These are phyloP conservation scores for Magnusiomyces fungicola DNA, from an alignment of 1,139 yeast species.

Conservation along the genomic window DNA sequence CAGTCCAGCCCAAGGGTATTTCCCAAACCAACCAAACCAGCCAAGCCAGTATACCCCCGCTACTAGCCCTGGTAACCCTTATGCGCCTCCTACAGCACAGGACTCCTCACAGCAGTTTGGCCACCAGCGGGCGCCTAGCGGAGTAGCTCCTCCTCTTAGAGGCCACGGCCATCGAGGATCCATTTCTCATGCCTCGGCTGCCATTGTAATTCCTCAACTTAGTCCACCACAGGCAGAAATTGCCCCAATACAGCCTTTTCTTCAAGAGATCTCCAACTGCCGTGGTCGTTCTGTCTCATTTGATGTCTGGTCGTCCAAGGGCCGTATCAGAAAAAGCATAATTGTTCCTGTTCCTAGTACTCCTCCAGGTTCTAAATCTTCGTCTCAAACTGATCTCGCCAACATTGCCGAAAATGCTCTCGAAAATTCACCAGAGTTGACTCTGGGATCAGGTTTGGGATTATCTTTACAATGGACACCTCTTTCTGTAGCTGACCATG, in stretches of 20 bases:
- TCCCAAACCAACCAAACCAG: too few species aligned
- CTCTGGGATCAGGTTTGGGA: conserved; percentile 42
- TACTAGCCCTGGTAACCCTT: not conserved
- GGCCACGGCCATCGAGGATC: too few species aligned
- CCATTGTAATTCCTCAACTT: not conserved
- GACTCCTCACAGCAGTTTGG: too few species aligned
- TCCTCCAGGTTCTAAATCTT: not conserved
- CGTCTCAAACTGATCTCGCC: not conserved
- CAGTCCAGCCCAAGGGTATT: too few species aligned
- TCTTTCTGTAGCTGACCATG: conserved; percentile 65
- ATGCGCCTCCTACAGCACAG: conserved; percentile 5
- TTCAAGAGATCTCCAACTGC: conserved; percentile 25
- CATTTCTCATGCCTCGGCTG: not conserved
- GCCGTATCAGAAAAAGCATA: conserved; percentile 57
- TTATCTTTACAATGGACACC: conserved; percentile 72
- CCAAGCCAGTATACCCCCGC: not conserved
- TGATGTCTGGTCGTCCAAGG: conserved; percentile 85
- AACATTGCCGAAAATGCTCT: conserved; percentile 1
- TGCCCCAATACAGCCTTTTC: conserved; percentile 26
- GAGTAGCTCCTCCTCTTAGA: conserved; percentile 12
- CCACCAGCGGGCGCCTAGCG: not conserved
- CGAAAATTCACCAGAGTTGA: conserved; percentile 11
- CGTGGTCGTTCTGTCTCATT: conserved; percentile 41
- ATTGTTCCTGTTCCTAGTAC: conserved; percentile 35
- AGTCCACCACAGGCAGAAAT: conserved; percentile 14